Base-by-base conservation (phyloP, 805 yeast genomes). In the Teunomyces kruisii region DNA sequence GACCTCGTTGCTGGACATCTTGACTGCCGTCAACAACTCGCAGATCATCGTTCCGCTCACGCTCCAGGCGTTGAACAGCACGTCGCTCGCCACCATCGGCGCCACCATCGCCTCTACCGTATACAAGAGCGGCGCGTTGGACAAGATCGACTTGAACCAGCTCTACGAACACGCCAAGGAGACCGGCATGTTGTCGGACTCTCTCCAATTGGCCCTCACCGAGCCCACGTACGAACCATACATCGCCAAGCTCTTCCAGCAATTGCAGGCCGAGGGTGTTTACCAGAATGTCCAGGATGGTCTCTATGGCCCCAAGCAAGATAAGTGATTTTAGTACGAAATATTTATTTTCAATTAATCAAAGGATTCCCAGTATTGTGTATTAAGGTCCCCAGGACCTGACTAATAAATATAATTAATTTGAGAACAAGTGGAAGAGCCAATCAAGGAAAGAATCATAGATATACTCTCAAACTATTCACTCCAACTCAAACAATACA, bases 41-140 rank as follows among this genome's bases (percentile, higher is more conserved):
- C 65, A 60, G 3, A 56, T 69, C 14, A 52, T 57, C 2, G 57
- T 55, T 1, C 66, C 72, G 12, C 44, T 62, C 5, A 54, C 57
- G 6, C 50, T 67, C 45, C 53, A 59, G 31, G 40, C 61, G 6
- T 24, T 62, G n/a, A 53, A 62, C n/a, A 59, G 58, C 41, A 43
- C 45, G 16, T 44, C 49, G 22, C 40, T 55, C 8, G 53, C 44
- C 9, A 40, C 49, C 13, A 56, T 66, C 43, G 54, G 57, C 2
- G 47, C 53, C 12, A 45, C 51, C 30, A 54, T 67, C 45, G 47
- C 59, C 4, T 56, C 55, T 17, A 56, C 62, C 38, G 50, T 71
- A 5, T 68, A 68, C 50, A 45, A 64, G 33, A 56, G 58, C 14
- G 74, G 72, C 3, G 68, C 57, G 3, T 58, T 70, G 27, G 55